Conservation (phyloP, 148 eudicot genomes). For the Amaranthus cruentus region DNA sequence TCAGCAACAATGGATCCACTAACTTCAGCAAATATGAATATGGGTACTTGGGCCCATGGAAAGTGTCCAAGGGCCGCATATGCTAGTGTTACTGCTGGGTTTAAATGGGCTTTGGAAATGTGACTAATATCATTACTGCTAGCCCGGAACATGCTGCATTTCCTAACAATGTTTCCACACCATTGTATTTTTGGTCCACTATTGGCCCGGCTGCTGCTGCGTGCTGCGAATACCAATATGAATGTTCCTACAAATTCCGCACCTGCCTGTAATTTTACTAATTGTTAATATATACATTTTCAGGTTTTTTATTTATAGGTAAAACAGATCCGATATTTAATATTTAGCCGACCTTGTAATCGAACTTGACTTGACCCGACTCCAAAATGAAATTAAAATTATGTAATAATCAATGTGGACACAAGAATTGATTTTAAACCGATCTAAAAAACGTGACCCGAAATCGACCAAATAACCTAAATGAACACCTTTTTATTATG, state of each 20-base stretch:
- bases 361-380: too few relatives aligned
- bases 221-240: constrained; percentile 35
- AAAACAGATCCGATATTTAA: too few relatives aligned
- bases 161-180: constrained; percentile 31
- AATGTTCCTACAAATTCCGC: constrained; percentile 44
- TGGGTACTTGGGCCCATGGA: constrained; percentile 38
- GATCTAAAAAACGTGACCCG: too few relatives aligned
- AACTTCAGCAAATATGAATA: constrained; percentile 25
- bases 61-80: constrained; percentile 31
- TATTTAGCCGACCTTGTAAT: too few relatives aligned
- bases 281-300: too few relatives aligned
- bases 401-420: too few relatives aligned
- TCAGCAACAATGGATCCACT: constrained; percentile 32
- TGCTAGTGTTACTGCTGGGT: constrained; percentile 41
- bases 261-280: constrained; percentile 17
- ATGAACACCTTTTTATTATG: too few relatives aligned
- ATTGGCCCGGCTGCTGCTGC: constrained; percentile 38
- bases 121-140: constrained; percentile 32
- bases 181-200: constrained; percentile 33
- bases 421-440: too few relatives aligned
- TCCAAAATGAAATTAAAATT: too few relatives aligned
- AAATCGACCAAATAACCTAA: too few relatives aligned
- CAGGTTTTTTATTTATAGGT: too few relatives aligned
- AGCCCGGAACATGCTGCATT: constrained; percentile 38
- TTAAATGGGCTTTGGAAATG: constrained; percentile 41